Conservation (phyloP, 768 basidiomycete genomes). For the Boletus rubescentipes region DNA sequence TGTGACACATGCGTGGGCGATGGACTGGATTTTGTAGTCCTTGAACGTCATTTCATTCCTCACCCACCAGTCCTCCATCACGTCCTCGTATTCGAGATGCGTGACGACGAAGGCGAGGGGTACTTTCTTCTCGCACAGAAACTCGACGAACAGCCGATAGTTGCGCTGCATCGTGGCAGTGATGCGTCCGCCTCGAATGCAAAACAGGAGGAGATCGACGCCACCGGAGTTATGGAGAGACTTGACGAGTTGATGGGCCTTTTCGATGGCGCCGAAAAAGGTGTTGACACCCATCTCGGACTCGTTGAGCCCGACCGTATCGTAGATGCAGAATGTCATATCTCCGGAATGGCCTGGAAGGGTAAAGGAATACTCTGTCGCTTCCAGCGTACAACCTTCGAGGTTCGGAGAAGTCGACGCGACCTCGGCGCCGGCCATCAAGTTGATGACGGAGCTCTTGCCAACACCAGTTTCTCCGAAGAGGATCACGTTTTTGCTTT, state of each 20-base stretch:
- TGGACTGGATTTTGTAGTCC: not conserved
- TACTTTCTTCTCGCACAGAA: slow-evolving; percentile 8
- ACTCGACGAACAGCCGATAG: slow-evolving; percentile 15
- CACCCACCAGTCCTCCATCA: slow-evolving; percentile 15
- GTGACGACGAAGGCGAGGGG: slow-evolving; percentile 15
- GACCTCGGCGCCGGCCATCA: not conserved
- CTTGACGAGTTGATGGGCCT: slow-evolving; percentile 7
- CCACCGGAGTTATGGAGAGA: slow-evolving; percentile 3
- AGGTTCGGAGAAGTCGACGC: not conserved
- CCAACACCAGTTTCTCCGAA: slow-evolving; percentile 11
- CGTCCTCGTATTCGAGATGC: slow-evolving; percentile 1
- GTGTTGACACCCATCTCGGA: slow-evolving; percentile 3
- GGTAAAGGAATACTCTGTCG: not conserved
- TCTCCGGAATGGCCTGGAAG: not conserved
- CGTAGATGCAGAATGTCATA: not conserved
- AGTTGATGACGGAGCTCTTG: slow-evolving; percentile 12
- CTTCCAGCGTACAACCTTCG: not conserved
- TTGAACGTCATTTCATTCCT: not conserved
- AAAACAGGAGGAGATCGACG: slow-evolving; percentile 17
- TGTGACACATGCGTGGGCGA: slow-evolving; percentile 13
- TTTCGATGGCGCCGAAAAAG: slow-evolving; percentile 8
- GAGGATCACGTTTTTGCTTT: slow-evolving; percentile 1
- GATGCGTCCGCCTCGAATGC: slow-evolving; percentile 5
- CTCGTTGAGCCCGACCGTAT: slow-evolving; percentile 12
- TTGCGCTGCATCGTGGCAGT: slow-evolving; percentile 6